A percentile compares a stretch with the other conserved stretches of the same genome.
These are phyloP conservation scores for Aspergillaceae sp. DNA, from an alignment of 2,329 filamentous ascomycete species.

Conservation along the genomic window DNA sequence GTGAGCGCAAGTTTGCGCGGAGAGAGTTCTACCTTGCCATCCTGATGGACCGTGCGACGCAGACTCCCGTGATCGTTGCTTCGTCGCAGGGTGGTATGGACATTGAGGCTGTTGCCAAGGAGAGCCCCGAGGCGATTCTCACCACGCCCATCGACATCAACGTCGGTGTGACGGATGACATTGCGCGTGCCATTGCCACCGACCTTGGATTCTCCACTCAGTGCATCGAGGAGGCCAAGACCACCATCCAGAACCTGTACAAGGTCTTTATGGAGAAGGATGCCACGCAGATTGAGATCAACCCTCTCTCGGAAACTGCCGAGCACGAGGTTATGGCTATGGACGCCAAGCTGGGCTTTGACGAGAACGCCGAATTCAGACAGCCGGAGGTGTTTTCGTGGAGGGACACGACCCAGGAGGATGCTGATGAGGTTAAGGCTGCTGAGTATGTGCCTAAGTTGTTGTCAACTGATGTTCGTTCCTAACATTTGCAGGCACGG, in stretches of 20 bases:
- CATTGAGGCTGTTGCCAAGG: conserved; percentile 97
- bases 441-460: conserved; percentile 54
- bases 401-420: conserved; percentile 93
- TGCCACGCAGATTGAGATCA: conserved; percentile 99
- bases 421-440: conserved; percentile 94
- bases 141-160: conserved; percentile 94
- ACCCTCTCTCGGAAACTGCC: conserved; percentile 94
- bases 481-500: conserved; percentile 44
- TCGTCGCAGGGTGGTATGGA: conserved; percentile 99
- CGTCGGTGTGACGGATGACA: conserved; percentile 87
- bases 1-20: conserved; percentile 98
- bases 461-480: not conserved
- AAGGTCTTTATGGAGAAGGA: conserved; percentile 98
- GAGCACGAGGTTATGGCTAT: conserved; percentile 98
- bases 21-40: conserved; percentile 98
- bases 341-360: conserved; percentile 98
- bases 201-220: conserved; percentile 96
- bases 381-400: conserved; percentile 93
- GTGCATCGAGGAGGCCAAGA: conserved; percentile 90
- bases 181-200: conserved; percentile 78
- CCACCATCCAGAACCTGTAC: conserved; percentile 98
- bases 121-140: conserved; percentile 89
- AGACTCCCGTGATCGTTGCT: conserved; percentile 90
- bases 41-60: conserved; percentile 90
- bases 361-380: conserved; percentile 97